Evolutionary conservation across 1,284 basidiomycete genomes (phyloP).

Genomic region (Papiliotrema nemorosa): DNA sequence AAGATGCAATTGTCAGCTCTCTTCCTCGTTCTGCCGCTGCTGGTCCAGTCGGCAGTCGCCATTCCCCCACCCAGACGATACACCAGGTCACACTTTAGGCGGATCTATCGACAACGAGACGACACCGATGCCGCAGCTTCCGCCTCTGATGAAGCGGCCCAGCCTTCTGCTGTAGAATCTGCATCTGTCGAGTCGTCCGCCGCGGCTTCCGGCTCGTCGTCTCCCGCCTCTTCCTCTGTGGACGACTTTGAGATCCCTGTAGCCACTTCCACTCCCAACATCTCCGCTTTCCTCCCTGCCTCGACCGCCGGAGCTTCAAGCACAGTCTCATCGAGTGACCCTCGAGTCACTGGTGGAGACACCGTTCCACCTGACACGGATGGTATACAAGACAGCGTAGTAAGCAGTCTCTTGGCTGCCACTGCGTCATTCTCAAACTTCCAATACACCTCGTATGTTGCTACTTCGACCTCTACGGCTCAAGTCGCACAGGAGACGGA

Average conservation of each 20-base stretch:
- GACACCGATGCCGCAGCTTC: neutral
- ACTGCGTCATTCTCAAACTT: constrained; percentile 31
- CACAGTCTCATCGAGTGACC: neutral
- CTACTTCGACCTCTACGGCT: constrained; percentile 7
- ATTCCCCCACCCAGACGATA: neutral
- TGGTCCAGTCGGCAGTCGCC: neutral
- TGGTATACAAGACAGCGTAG: neutral
- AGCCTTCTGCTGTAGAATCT: neutral
- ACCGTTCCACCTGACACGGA: constrained; percentile 1
- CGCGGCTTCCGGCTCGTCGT: neutral
- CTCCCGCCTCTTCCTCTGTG: neutral
- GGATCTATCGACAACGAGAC: neutral
- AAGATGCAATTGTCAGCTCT: constrained; percentile 4
- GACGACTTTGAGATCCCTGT: constrained; percentile 2
- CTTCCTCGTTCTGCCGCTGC: constrained; percentile 4
- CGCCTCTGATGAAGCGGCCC: neutral
- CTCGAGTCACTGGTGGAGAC: neutral
- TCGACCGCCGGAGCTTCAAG: no score
- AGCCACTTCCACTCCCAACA: constrained; percentile 1
- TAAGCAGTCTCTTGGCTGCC: constrained; percentile 22
- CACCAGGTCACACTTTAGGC: neutral
- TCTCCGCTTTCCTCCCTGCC: neutral
- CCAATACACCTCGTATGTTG: constrained; percentile 37
- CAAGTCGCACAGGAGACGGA: neutral
- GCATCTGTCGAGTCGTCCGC: neutral